Evolutionary conservation across 1,284 basidiomycete genomes (phyloP).

Genomic region (Erythrobasidium hasegawianum): DNA sequence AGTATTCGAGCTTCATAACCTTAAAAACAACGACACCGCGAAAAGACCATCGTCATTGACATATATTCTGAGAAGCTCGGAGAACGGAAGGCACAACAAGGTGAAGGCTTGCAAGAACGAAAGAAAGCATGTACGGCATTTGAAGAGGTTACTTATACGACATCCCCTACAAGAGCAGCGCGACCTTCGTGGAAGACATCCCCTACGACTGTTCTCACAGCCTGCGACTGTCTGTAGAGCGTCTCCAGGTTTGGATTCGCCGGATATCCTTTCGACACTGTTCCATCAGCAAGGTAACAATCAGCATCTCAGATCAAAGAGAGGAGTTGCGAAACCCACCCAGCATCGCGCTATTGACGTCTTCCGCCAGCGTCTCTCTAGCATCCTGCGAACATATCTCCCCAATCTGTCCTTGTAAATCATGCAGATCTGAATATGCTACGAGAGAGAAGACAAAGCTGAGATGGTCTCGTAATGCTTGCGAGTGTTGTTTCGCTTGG

Average conservation of each 20-base stretch:
- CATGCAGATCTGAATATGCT: slow-evolving; percentile 67
- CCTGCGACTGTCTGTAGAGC: slow-evolving; percentile 66
- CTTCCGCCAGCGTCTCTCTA: slow-evolving; percentile 63
- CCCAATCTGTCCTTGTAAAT: slow-evolving; percentile 56
- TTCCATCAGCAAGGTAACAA: too few relatives aligned
- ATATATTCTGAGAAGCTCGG: too few relatives aligned
- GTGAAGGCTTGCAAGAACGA: too few relatives aligned
- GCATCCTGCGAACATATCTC: slow-evolving; percentile 65
- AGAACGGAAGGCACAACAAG: too few relatives aligned
- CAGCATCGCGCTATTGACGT: slow-evolving; percentile 73
- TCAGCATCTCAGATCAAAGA: not conserved
- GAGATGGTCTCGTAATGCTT: slow-evolving; percentile 47
- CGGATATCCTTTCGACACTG: slow-evolving; percentile 72
- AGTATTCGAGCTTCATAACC: too few relatives aligned
- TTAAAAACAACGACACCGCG: too few relatives aligned
- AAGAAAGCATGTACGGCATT: too few relatives aligned
- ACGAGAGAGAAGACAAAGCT: slow-evolving; percentile 70
- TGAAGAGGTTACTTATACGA: slow-evolving; percentile 49
- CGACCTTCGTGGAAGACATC: slow-evolving; percentile 61
- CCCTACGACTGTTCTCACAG: slow-evolving; percentile 64
- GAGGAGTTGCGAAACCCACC: slow-evolving; percentile 55
- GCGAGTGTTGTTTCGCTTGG: slow-evolving; percentile 39
- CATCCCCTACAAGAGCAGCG: slow-evolving; percentile 73
- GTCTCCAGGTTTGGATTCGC: slow-evolving; percentile 66
- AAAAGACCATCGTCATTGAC: too few relatives aligned